Conservation (phyloP, 73 alveolate genomes). For the Tetrahymena malaccensis region DNA sequence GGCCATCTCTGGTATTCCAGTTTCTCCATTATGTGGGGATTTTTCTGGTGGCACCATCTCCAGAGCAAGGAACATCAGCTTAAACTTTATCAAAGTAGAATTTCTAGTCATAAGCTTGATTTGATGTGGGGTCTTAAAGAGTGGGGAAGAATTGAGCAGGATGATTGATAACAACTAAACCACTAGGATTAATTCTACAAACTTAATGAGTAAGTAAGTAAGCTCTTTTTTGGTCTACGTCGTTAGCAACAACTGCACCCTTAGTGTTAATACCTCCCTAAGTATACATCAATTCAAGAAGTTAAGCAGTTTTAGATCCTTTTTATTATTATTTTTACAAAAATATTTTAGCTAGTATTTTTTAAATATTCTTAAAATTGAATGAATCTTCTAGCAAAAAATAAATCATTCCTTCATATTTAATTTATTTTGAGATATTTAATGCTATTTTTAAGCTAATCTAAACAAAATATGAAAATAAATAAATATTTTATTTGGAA, state of each 20-base stretch:
- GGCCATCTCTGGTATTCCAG: slow-evolving; percentile 91
- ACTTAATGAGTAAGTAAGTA: slow-evolving; percentile 90
- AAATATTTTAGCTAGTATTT: not conserved
- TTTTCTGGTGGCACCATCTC: slow-evolving; percentile 99
- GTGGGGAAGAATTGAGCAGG: slow-evolving; percentile 88
- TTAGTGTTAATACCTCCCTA: slow-evolving; percentile 40
- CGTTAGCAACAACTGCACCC: slow-evolving; percentile 94
- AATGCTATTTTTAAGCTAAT: no score
- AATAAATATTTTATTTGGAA: no score
- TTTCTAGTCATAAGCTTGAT: slow-evolving; percentile 19
- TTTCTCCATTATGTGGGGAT: slow-evolving; percentile 92
- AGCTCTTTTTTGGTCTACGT: slow-evolving; percentile 88
- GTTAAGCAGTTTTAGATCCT: slow-evolving; percentile 88
- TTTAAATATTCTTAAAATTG: no score
- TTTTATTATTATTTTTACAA: not conserved
- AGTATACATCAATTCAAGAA: slow-evolving; percentile 69
- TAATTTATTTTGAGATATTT: not conserved
- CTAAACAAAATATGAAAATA: no score
- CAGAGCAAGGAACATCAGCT: slow-evolving; percentile 99
- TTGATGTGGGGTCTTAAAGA: slow-evolving; percentile 10
- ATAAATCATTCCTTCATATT: not conserved
- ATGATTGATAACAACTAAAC: slow-evolving; percentile 79
- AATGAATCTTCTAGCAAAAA: no score
- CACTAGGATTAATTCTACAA: slow-evolving; percentile 78
- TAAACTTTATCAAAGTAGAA: slow-evolving; percentile 82